These are phyloP conservation scores for Neopestalotiopsis sp. DNA, from an alignment of 2,329 filamentous ascomycete genomes.

Conservation along the genomic window DNA sequence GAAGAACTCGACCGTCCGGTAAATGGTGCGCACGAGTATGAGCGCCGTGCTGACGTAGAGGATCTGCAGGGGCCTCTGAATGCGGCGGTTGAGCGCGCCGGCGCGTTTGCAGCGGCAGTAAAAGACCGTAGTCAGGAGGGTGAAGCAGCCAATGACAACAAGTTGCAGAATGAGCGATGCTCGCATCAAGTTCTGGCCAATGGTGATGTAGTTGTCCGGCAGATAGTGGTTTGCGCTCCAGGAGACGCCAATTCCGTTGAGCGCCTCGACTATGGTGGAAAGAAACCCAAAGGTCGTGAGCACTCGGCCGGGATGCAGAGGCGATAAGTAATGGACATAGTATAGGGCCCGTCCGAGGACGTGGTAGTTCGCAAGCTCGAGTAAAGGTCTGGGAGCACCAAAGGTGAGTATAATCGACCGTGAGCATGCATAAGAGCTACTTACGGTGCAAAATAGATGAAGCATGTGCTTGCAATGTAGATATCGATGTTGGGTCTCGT, in stretches of 20 bases:
- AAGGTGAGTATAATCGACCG: not conserved
- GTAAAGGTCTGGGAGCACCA: conserved; percentile 53
- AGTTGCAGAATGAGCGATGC: conserved; percentile 53
- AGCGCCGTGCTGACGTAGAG: conserved; percentile 50
- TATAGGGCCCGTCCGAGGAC: conserved; percentile 65
- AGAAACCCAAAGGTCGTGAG: conserved; percentile 53
- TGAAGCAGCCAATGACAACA: conserved; percentile 50
- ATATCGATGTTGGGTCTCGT: conserved; percentile 20
- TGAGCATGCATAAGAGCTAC: not conserved
- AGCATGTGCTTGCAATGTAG: conserved; percentile 9
- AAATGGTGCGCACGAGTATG: conserved; percentile 55
- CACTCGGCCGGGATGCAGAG: conserved; percentile 53
- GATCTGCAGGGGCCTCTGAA: conserved; percentile 37
- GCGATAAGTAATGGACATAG: conserved; percentile 66
- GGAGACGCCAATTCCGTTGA: conserved; percentile 52
- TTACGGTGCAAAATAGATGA: conserved; percentile 15
- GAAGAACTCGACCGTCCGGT: conserved; percentile 54
- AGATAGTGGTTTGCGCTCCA: conserved; percentile 44
- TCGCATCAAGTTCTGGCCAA: conserved; percentile 45
- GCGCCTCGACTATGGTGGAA: conserved; percentile 49
- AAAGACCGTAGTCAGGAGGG: conserved; percentile 49
- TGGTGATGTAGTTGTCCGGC: conserved; percentile 32
- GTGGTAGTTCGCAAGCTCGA: conserved; percentile 69
- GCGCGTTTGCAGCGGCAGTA: conserved; percentile 42
- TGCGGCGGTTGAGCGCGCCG: conserved; percentile 23